A percentile compares a stretch with the other conserved stretches of the same genome.
These are phyloP conservation scores for Colletotrichum limetticola DNA, from an alignment of 2,329 filamentous ascomycete species.

Conservation along the genomic window DNA sequence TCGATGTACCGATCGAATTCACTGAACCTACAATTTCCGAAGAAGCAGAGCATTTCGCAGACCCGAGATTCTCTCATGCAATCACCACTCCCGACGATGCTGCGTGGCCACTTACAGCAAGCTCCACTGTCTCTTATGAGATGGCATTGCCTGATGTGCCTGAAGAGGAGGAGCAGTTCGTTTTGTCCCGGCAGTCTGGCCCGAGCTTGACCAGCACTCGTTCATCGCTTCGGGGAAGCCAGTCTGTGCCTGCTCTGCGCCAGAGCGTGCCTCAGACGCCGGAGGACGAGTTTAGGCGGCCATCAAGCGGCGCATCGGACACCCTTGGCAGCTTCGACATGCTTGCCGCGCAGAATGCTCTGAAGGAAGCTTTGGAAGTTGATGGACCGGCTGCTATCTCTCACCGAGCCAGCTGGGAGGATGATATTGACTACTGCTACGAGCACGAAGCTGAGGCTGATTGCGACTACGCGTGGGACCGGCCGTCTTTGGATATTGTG, in stretches of 20 bases:
- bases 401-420: constrained; percentile 69
- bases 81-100: constrained; percentile 54
- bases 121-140: constrained; percentile 50
- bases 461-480: constrained; percentile 74
- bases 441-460: constrained; percentile 75
- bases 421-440: constrained; percentile 77
- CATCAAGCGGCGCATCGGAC: constrained; percentile 61
- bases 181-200: constrained; percentile 50
- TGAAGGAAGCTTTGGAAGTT: constrained; percentile 42
- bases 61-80: constrained; percentile 50
- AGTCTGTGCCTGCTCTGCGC: constrained; percentile 66
- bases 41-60: constrained; percentile 38
- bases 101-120: constrained; percentile 56
- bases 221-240: constrained; percentile 64
- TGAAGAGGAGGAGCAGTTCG: constrained; percentile 68
- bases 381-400: constrained; percentile 42
- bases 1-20: constrained; percentile 42
- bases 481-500: constrained; percentile 61
- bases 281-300: constrained; percentile 40
- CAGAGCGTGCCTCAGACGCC: constrained; percentile 46
- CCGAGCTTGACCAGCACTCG: constrained; percentile 58
- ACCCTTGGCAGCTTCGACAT: constrained; percentile 59
- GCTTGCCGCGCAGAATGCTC: constrained; percentile 47
- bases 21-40: constrained; percentile 35
- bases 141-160: constrained; percentile 67